These are phyloP conservation scores for Atalantia buxifolia DNA, from an alignment of 345 rosid genomes.

Conservation along the genomic window DNA sequence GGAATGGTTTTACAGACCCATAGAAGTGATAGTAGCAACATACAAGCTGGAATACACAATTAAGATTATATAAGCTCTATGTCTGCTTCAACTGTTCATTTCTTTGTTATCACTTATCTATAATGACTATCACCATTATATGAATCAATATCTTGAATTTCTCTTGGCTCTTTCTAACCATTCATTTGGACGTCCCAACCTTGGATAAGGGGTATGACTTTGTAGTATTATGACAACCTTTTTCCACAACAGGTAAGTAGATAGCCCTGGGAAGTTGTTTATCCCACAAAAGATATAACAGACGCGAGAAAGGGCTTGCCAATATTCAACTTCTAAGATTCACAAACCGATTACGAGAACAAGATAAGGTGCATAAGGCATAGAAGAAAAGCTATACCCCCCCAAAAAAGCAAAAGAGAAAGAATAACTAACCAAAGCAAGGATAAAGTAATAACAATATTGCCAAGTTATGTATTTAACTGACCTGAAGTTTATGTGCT, in stretches of 20 bases:
- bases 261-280: background rate
- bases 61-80: background rate
- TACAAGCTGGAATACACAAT: background rate
- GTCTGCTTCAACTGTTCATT: background rate
- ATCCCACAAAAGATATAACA: background rate
- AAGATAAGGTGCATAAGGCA: background rate
- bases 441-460: constrained; percentile 7
- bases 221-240: background rate
- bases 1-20: background rate
- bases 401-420: background rate
- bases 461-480: constrained; percentile 14
- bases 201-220: background rate
- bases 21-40: background rate
- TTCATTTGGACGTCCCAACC: background rate
- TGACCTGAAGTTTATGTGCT: constrained; percentile 80
- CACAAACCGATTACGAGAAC: background rate
- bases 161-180: background rate
- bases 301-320: background rate
- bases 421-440: background rate
- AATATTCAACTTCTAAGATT: background rate
- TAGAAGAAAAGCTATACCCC: background rate
- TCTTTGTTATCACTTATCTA: background rate
- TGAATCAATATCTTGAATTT: background rate
- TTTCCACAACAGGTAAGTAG: background rate
- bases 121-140: background rate